Conservation (phyloP, 192 early-diverging fungal species). For the Ambispora gerdemannii region DNA sequence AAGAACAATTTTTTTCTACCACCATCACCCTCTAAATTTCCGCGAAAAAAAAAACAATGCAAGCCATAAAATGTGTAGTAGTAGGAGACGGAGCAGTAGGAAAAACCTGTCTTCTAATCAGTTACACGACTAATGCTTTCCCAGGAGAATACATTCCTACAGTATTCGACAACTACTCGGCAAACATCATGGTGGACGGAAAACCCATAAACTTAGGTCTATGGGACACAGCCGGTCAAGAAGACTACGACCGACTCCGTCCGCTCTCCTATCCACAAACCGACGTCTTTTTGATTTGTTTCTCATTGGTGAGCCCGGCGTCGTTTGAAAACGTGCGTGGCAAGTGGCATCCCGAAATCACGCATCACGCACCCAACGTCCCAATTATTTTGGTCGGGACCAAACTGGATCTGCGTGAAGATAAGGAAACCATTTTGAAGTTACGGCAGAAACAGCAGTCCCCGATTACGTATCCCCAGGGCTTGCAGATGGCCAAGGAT, state of each 20-base stretch:
- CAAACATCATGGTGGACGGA: conserved; percentile 98
- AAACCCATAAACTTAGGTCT: conserved; percentile 97
- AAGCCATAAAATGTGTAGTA: conserved; percentile 90
- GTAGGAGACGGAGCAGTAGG: conserved; percentile 87
- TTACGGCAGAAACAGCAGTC: conserved; percentile 81
- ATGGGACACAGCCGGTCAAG: conserved; percentile 99
- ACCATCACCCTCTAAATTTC: too few species aligned
- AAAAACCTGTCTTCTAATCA: conserved; percentile 96
- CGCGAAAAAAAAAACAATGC: too few species aligned
- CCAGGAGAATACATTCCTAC: conserved; percentile 99
- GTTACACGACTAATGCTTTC: conserved; percentile 99
- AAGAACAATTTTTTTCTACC: too few species aligned
- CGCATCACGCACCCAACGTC: conserved; percentile 91
- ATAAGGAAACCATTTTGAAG: conserved; percentile 84
- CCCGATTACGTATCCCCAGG: conserved; percentile 86
- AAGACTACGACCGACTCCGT: conserved; percentile 97
- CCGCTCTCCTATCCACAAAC: conserved; percentile 98
- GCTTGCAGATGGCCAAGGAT: conserved; percentile 84
- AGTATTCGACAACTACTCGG: conserved; percentile 99
- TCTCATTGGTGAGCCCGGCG: conserved; percentile 92
- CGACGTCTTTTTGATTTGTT: conserved; percentile 97
- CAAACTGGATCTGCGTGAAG: conserved; percentile 96
- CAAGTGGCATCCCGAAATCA: conserved; percentile 97
- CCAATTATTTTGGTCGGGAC: conserved; percentile 94
- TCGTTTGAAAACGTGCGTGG: conserved; percentile 96